Percentiles rank a stretch among this genome's conserved stretches.
Conservation (phyloP, 345 rosid genomes). For the Fremontodendron californicum region DNA sequence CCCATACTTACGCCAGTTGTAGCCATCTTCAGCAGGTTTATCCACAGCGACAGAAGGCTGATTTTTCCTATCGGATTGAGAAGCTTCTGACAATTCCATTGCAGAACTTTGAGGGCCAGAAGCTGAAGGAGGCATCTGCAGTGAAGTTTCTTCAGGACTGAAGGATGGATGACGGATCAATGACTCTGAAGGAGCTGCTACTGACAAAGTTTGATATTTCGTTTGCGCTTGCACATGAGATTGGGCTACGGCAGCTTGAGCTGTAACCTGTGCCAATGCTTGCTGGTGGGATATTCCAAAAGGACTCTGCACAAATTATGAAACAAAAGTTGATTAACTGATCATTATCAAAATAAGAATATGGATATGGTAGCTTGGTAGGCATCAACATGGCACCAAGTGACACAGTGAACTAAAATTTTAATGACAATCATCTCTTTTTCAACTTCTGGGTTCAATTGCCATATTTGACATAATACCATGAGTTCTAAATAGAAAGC, state of each 20-base stretch:
- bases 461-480: background rate
- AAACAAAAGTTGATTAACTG: slow-evolving; percentile 17
- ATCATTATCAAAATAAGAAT: background rate
- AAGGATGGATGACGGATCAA: slow-evolving; percentile 30
- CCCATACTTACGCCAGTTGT: slow-evolving; percentile 97
- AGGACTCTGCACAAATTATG: slow-evolving; percentile 50
- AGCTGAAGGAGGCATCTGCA: slow-evolving; percentile 40
- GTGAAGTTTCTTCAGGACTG: slow-evolving; percentile 35
- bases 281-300: slow-evolving; percentile 83
- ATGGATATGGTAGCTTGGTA: background rate
- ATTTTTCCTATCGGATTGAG: slow-evolving; percentile 53
- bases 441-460: background rate
- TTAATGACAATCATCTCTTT: background rate
- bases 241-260: slow-evolving; percentile 59
- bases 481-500: background rate
- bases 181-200: slow-evolving; percentile 24
- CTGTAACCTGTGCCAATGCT: slow-evolving; percentile 75
- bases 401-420: background rate
- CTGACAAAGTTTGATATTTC: slow-evolving; percentile 30
- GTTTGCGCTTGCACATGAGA: slow-evolving; percentile 40
- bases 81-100: slow-evolving; percentile 40
- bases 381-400: background rate
- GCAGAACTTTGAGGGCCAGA: slow-evolving; percentile 35
- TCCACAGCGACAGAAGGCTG: slow-evolving; percentile 50
- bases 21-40: slow-evolving; percentile 91